A percentile compares a stretch with the other conserved stretches of the same genome.
Evolutionary conservation across 495 filamentous ascomycete genomes (phyloP).

Genomic region (Hypoxylon perforatum): DNA sequence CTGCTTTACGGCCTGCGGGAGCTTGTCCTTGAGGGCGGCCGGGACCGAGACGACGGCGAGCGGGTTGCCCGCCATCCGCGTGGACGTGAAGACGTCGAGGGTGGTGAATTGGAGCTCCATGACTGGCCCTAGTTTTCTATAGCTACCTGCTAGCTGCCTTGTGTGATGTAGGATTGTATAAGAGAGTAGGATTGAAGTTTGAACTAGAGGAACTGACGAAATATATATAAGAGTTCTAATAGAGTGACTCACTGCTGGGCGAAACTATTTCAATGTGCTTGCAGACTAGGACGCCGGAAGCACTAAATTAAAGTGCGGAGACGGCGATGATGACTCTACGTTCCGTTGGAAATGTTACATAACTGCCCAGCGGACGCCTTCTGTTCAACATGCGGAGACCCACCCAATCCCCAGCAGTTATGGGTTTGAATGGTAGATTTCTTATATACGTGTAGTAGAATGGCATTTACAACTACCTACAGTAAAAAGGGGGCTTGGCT

Average conservation of each 20-base stretch:
- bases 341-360: neutral
- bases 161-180: no score
- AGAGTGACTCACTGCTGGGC: conserved; percentile 7
- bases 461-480: neutral
- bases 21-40: conserved; percentile 25
- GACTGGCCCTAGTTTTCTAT: no score
- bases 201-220: no score
- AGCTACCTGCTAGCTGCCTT: no score
- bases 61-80: conserved; percentile 70
- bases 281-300: conserved; percentile 3
- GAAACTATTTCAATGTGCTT: neutral
- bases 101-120: conserved; percentile 64
- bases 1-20: conserved; percentile 68
- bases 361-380: neutral
- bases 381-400: conserved; percentile 18
- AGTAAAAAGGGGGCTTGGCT: neutral
- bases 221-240: neutral
- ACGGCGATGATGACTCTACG: conserved; percentile 5
- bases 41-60: conserved; percentile 72
- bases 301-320: conserved; percentile 18
- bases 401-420: no score
- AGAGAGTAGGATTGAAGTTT: no score
- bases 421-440: neutral
- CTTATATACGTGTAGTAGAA: no score
- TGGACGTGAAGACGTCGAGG: conserved; percentile 75